Evolutionary conservation across 192 early-diverging fungal species (phyloP).

Genomic region (Coemansia nantahalensis): DNA sequence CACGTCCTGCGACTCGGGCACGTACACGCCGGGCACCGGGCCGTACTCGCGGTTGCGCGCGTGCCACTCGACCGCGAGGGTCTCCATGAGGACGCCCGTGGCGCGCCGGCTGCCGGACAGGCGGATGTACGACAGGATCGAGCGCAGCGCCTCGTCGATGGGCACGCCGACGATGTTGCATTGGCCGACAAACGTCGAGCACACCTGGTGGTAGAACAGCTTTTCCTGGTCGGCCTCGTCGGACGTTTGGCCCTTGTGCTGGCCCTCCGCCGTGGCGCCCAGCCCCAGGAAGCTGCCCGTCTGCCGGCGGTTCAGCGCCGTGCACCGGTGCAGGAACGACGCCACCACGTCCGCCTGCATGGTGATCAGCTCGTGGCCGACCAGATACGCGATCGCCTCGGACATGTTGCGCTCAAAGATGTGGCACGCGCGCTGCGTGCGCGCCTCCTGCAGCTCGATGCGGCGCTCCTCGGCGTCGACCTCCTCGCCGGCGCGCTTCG

Average conservation of each 20-base stretch:
- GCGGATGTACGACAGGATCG: constrained; percentile 47
- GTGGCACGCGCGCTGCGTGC: constrained; percentile 45
- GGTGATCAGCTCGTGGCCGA: constrained; percentile 49
- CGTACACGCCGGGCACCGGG: constrained; percentile 19
- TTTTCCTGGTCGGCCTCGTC: constrained; percentile 52
- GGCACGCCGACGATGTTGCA: constrained; percentile 50
- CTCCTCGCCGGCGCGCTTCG: constrained; percentile 43
- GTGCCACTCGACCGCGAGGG: constrained; percentile 49
- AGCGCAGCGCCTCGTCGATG: constrained; percentile 52
- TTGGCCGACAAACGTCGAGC: constrained; percentile 46
- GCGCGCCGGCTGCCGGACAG: constrained; percentile 41
- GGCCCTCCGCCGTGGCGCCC: constrained; percentile 48
- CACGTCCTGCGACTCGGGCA: constrained; percentile 50
- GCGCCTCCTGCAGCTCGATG: constrained; percentile 44
- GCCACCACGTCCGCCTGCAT: constrained; percentile 41
- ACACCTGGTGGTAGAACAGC: constrained; percentile 50
- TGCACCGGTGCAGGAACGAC: constrained; percentile 51
- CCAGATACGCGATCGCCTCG: constrained; percentile 47
- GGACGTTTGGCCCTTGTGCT: constrained; percentile 39
- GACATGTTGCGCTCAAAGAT: constrained; percentile 51
- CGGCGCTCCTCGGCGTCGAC: constrained; percentile 46
- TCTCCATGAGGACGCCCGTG: constrained; percentile 49
- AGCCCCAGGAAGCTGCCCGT: constrained; percentile 46
- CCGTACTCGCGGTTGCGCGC: constrained; percentile 34
- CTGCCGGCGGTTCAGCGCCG: constrained; percentile 51